Conservation (phyloP, 2,329 filamentous ascomycete genomes). For the Achaetomium macrosporum region DNA sequence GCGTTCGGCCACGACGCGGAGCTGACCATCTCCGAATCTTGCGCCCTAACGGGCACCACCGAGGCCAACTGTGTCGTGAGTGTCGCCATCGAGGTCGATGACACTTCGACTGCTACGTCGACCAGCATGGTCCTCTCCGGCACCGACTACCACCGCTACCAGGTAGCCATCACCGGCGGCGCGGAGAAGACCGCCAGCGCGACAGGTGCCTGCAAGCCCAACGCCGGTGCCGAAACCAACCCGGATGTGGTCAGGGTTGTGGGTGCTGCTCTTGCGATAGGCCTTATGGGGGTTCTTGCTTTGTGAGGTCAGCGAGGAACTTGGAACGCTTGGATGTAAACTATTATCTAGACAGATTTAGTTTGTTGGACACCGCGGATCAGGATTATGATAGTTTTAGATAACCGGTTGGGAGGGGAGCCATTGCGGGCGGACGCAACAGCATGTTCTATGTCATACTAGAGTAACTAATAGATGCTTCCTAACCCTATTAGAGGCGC, state of each 20-base stretch:
- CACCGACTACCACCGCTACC: not conserved
- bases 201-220: not conserved
- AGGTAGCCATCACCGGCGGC: slow-evolving; percentile 2
- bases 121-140: not conserved
- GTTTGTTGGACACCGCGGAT: not conserved
- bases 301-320: not conserved
- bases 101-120: not conserved
- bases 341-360: not conserved
- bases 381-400: too few species aligned
- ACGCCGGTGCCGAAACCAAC: not conserved
- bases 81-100: not conserved
- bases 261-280: not conserved
- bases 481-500: too few species aligned
- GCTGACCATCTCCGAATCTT: not conserved
- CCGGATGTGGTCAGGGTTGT: not conserved
- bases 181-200: not conserved
- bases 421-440: too few species aligned
- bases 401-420: too few species aligned
- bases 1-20: not conserved
- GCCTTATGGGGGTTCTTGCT: not conserved
- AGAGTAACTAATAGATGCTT: too few species aligned
- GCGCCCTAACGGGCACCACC: not conserved
- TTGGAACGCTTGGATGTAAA: not conserved
- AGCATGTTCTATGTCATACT: too few species aligned
- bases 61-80: not conserved